A percentile compares a stretch with the other conserved stretches of the same genome.
phyloP scores from a whole-genome alignment of 192 early-diverging fungal genomes.

The Dimargaris cristalligena region DNA sequence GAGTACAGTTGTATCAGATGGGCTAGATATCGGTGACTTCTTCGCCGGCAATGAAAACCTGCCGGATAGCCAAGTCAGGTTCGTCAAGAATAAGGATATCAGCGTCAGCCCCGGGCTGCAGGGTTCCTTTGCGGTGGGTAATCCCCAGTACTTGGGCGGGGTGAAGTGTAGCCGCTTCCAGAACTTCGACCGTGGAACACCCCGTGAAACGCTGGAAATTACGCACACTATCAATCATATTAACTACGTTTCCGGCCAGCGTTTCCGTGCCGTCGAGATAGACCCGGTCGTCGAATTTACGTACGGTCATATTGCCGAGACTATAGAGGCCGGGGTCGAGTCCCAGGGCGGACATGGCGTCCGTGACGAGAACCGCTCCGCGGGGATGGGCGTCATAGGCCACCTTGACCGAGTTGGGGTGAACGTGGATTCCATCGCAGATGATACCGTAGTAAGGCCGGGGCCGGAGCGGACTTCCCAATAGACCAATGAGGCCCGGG shows the following conservation, averaged over 20 bases:
- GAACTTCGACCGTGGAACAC: conserved; percentile 54
- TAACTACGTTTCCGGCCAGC: conserved; percentile 50
- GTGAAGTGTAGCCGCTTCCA: conserved; percentile 63
- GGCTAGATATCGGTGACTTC: too few relatives aligned
- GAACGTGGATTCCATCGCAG: conserved; percentile 68
- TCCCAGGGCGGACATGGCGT: conserved; percentile 62
- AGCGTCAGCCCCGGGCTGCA: conserved; percentile 55
- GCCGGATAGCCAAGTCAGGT: conserved; percentile 41
- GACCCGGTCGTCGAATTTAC: conserved; percentile 40
- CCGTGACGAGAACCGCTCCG: conserved; percentile 63
- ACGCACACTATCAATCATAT: conserved; percentile 52
- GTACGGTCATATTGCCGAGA: conserved; percentile 48
- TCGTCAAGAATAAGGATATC: conserved; percentile 54
- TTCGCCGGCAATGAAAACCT: conserved; percentile 51
- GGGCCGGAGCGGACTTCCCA: conserved; percentile 33
- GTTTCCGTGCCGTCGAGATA: conserved; percentile 61
- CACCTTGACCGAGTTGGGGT: conserved; percentile 63
- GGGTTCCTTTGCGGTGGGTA: conserved; percentile 47
- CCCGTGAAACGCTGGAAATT: conserved; percentile 66
- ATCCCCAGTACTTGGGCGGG: conserved; percentile 62
- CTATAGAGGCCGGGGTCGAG: conserved; percentile 51
- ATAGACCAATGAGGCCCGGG: conserved; percentile 59
- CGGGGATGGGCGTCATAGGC: conserved; percentile 64
- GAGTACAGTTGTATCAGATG: too few relatives aligned
- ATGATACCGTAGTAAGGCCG: conserved; percentile 74